phyloP scores from a whole-genome alignment of 768 basidiomycete species.

The Gelatoporia subvermispora region DNA sequence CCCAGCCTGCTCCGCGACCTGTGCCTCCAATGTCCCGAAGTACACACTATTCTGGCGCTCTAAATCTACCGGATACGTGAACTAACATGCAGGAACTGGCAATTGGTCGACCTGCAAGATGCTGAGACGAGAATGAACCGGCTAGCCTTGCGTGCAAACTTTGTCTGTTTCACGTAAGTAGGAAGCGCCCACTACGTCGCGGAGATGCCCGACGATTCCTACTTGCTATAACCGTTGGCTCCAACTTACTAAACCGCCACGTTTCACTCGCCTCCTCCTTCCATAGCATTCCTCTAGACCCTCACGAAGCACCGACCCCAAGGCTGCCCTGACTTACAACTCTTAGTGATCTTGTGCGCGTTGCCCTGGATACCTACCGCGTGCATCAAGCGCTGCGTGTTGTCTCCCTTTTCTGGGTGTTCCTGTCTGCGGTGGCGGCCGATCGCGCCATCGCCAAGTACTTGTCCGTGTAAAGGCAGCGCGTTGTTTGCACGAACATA shows the following conservation, averaged over 20 bases:
- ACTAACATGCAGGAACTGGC: not conserved
- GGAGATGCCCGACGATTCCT: constrained; percentile 17
- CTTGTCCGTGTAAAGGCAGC: too few relatives aligned
- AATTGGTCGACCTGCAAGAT: not conserved
- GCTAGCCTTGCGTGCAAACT: not conserved
- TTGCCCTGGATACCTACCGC: too few relatives aligned
- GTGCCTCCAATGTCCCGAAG: not conserved
- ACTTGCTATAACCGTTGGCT: constrained; percentile 14
- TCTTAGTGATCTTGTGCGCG: too few relatives aligned
- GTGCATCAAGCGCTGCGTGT: too few relatives aligned
- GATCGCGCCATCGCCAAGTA: too few relatives aligned
- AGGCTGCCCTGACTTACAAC: too few relatives aligned
- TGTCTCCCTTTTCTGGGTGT: too few relatives aligned
- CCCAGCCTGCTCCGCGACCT: too few relatives aligned
- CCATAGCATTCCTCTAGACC: not conserved
- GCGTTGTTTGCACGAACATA: too few relatives aligned
- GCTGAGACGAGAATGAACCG: not conserved
- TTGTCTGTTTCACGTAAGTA: constrained; percentile 5
- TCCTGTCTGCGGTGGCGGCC: too few relatives aligned
- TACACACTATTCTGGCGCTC: not conserved
- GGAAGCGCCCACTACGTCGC: not conserved
- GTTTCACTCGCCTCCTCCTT: not conserved
- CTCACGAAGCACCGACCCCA: too few relatives aligned
- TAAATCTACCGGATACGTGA: not conserved
- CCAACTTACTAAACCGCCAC: constrained; percentile 1